Base-by-base conservation (phyloP, 2,329 filamentous ascomycete genomes). In the Fusarium sp. region DNA sequence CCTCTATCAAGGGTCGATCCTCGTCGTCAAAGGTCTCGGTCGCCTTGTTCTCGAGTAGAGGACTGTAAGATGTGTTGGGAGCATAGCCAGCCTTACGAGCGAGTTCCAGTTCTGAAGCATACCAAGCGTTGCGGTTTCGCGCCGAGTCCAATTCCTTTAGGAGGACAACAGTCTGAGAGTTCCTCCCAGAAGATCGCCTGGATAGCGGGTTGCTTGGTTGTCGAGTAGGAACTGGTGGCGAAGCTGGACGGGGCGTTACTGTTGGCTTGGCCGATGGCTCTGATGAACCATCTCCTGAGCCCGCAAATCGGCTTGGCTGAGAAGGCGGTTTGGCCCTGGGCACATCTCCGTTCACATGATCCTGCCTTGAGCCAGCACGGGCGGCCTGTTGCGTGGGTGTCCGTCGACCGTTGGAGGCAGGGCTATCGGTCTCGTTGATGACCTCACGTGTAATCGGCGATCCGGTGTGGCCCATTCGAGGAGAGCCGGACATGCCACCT, bases 101-200 rank as follows among this genome's bases (percentile, higher is more conserved):
- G 73, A 99, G 86, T 67, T 97, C 95, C 54, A 99, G 87, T 83
- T 99, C 97, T 0, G 96, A 98, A 9, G 95, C 95, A 82, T 97
- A 98, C 97, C 97, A 99, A 0, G 96, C 96, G 83, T 98, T 98
- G 61, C 94, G 91, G 79, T 93, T 97, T 78, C 94, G 94, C 5
- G 92, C 89, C 10, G 91, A 88, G 80, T 99, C 96, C 3, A 99
- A 87, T 80, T 99, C 97, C 80, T 97, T 96, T 16, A 94, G 87
- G 14, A 98, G 83, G 0, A 93, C 91, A 72, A 94, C 93, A 1
- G 93, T 92, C 75, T 93, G 91, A 9, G 90, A 87, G 79, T 91
- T 89, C 81, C 89, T 81, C 74, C 89, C 84, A 68, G 93, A 88
- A 69, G 92, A 85, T 81, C 91, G 84, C 79, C 92, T 82, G 77